Evolutionary conservation across 1,284 basidiomycete species (phyloP), one percentile per base, ranked within the genome.

Genomic region (Marasmius fiardii): DNA sequence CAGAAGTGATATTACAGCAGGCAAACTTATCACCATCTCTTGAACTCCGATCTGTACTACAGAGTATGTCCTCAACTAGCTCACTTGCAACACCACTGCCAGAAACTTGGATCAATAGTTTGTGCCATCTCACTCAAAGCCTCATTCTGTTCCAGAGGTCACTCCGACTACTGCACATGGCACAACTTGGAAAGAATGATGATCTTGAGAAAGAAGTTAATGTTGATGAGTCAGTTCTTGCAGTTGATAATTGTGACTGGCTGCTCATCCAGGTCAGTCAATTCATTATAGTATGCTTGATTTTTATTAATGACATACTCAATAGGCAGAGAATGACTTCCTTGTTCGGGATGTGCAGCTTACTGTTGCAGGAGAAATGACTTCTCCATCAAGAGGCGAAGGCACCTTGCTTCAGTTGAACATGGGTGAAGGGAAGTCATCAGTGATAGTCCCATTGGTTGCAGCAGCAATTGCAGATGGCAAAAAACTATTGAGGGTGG

Each of bases 381-480:
- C 80, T n/a, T 54, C 60, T 0, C 80, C 82, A 1, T 43, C 56
- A 2, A 68, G 67, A 0, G 47, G 57, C 2, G n/a, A 52, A 4
- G 83, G 74, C 50, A 72, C 71, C 0, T 62, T 71, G 3, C 66
- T 79, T 33, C 81, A 83, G 54, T 72, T 84, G 18, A 82, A 83
- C 45, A 83, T 83, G 82, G 81, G 81, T 1, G 81, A 83, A 58
- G 82, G 82, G 3, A 83, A 83, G 58, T 76, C 80, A 1, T 77
- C 78, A 0, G 81, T 82, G 4, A 82, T 83, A 26, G 69, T 77
- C 0, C 80, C 81, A 0, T 65, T 82, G 16, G 67, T 71, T 20
- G 66, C 72, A 0, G 63, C 70, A 0, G 57, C 68, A 21, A 64
- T 82, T 3, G 75, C 82, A 0, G 65, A 81, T 59, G 71, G 75